phyloP scores from a whole-genome alignment of 306 rosid species.

The Notholithocarpus densiflorus region DNA sequence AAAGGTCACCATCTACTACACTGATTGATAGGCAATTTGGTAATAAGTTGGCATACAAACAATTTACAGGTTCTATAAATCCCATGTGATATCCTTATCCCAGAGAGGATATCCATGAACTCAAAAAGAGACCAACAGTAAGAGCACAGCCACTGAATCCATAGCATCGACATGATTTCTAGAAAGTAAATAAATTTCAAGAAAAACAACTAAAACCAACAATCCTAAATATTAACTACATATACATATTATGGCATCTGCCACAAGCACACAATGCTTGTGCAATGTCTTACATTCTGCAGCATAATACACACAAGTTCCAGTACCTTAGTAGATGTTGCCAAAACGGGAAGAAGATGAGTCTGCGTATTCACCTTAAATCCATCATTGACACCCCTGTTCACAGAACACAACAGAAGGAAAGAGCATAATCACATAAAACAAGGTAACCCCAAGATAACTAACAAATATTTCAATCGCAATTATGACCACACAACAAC shows the following conservation, averaged over 20 bases:
- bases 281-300: background rate
- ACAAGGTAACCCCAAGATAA: background rate
- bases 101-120: background rate
- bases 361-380: conserved; percentile 68
- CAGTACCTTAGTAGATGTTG: conserved; percentile 85
- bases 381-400: conserved; percentile 67
- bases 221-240: background rate
- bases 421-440: background rate
- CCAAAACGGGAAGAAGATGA: conserved; percentile 87
- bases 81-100: background rate
- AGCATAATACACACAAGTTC: background rate
- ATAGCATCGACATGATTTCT: background rate
- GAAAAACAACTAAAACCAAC: background rate
- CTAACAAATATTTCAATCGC: background rate
- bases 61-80: background rate
- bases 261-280: too few species aligned
- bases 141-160: background rate
- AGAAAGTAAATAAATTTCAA: background rate
- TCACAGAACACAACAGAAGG: conserved; percentile 6
- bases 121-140: background rate
- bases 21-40: background rate
- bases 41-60: background rate
- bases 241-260: too few species aligned
- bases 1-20: background rate
- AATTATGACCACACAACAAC: background rate